These are phyloP conservation scores for Chrysopogon serrulatus DNA, from an alignment of 176 grass and related monocot species.

Conservation along the genomic window DNA sequence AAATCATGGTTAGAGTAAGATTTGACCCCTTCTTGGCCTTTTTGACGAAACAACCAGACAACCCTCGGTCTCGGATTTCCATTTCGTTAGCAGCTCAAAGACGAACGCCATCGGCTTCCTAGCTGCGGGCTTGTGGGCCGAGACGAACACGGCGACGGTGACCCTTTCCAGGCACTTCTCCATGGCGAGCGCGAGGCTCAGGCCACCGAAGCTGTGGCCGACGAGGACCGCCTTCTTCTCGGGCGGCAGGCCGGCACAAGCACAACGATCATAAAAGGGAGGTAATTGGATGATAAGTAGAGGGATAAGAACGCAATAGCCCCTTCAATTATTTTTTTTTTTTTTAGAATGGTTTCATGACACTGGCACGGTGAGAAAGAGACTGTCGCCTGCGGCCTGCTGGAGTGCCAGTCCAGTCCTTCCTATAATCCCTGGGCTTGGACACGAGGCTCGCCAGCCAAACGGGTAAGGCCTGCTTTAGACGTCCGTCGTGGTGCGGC, in stretches of 20 bases:
- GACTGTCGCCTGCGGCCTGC: too few species aligned
- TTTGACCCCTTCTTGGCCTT: background rate
- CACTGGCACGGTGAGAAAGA: too few species aligned
- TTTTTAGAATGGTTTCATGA: too few species aligned
- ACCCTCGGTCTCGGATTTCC: background rate
- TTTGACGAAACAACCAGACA: background rate
- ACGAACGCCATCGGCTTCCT: background rate
- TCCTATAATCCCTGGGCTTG: background rate
- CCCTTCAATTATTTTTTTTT: too few species aligned
- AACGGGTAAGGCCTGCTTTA: too few species aligned
- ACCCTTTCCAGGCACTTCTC: constrained; percentile 35
- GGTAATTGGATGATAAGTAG: too few species aligned
- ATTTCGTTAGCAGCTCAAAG: constrained; percentile 1
- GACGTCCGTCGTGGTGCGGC: background rate
- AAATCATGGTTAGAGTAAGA: background rate
- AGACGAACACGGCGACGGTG: constrained; percentile 38
- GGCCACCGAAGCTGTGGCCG: constrained; percentile 47
- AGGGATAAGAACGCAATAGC: too few species aligned
- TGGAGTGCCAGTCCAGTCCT: background rate
- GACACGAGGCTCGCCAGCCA: too few species aligned
- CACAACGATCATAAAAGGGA: too few species aligned
- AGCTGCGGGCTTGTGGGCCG: constrained; percentile 26
- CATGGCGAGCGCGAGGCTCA: constrained; percentile 34
- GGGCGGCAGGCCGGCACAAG: background rate
- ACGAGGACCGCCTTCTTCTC: constrained; percentile 37